phyloP scores from a whole-genome alignment of 768 basidiomycete genomes.

The Kondoa malvinella region DNA sequence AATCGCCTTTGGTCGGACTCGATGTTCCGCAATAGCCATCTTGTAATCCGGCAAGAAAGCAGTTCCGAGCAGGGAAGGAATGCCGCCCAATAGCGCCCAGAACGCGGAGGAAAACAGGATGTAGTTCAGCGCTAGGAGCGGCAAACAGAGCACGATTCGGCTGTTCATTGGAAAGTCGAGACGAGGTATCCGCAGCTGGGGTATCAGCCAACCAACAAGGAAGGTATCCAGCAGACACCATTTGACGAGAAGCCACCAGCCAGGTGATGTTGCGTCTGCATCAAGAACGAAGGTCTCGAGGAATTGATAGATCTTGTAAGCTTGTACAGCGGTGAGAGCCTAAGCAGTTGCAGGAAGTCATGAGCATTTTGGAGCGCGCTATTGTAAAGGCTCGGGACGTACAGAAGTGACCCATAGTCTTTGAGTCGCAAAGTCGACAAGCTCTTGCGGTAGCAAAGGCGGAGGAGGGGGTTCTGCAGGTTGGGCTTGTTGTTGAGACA shows the following conservation, averaged over 20 bases:
- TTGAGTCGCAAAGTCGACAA: neutral
- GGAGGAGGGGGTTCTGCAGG: neutral
- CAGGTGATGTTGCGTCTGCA: neutral
- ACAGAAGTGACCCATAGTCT: neutral
- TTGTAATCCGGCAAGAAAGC: slow-evolving; percentile 2
- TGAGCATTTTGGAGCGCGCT: too few species aligned
- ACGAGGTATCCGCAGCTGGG: slow-evolving; percentile 14
- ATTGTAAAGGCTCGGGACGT: too few species aligned
- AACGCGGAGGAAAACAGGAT: slow-evolving; percentile 4
- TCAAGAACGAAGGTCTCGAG: slow-evolving; percentile 7
- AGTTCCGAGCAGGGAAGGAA: neutral
- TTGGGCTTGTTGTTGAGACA: neutral
- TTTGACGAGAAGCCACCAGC: slow-evolving; percentile 12
- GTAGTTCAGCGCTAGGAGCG: slow-evolving; percentile 10
- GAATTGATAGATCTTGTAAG: slow-evolving; percentile 20
- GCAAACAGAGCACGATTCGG: slow-evolving; percentile 1
- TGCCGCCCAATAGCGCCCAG: neutral
- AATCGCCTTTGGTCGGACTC: slow-evolving; percentile 30
- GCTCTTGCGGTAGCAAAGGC: neutral
- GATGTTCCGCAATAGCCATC: slow-evolving; percentile 24
- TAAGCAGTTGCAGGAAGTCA: too few species aligned
- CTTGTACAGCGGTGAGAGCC: slow-evolving; percentile 11
- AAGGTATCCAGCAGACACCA: slow-evolving; percentile 12
- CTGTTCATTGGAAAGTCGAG: neutral
- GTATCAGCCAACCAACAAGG: slow-evolving; percentile 8